Conservation (phyloP, 768 basidiomycete species). For the Lenzites betulinus region DNA sequence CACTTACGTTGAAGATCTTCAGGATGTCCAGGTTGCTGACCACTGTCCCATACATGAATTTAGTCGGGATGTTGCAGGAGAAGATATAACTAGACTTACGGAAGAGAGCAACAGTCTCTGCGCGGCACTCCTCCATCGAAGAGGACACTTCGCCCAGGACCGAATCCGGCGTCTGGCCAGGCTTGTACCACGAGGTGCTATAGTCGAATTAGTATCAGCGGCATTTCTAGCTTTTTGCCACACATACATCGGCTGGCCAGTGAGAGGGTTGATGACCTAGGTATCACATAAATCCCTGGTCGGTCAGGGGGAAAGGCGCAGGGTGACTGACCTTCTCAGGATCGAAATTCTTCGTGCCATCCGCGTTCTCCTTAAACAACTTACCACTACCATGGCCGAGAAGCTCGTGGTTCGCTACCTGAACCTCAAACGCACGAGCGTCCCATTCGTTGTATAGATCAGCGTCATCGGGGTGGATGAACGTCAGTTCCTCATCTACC, state of each 20-base stretch:
- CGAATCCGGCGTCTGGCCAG: constrained; percentile 81
- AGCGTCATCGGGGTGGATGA: constrained; percentile 79
- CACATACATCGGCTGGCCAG: constrained; percentile 69
- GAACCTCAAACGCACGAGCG: constrained; percentile 76
- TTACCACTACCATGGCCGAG: constrained; percentile 88
- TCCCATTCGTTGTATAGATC: constrained; percentile 80
- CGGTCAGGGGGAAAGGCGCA: neutral
- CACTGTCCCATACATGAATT: constrained; percentile 43
- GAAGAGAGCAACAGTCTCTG: constrained; percentile 83
- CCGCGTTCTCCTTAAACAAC: constrained; percentile 71
- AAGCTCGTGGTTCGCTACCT: constrained; percentile 89
- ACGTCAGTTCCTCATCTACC: constrained; percentile 77
- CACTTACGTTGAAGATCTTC: constrained; percentile 73
- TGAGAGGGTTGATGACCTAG: constrained; percentile 80
- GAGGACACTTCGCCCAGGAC: constrained; percentile 87
- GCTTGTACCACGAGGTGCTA: constrained; percentile 85
- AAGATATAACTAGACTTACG: constrained; percentile 44
- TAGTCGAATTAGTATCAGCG: neutral
- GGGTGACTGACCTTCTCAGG: constrained; percentile 49
- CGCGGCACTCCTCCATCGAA: constrained; percentile 92
- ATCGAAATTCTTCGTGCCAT: constrained; percentile 85
- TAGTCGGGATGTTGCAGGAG: neutral
- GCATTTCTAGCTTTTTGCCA: neutral
- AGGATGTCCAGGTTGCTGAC: constrained; percentile 76
- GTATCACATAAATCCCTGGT: neutral